These are phyloP conservation scores for Strobilomyces dryophilus DNA, from an alignment of 768 basidiomycete genomes.

Conservation along the genomic window DNA sequence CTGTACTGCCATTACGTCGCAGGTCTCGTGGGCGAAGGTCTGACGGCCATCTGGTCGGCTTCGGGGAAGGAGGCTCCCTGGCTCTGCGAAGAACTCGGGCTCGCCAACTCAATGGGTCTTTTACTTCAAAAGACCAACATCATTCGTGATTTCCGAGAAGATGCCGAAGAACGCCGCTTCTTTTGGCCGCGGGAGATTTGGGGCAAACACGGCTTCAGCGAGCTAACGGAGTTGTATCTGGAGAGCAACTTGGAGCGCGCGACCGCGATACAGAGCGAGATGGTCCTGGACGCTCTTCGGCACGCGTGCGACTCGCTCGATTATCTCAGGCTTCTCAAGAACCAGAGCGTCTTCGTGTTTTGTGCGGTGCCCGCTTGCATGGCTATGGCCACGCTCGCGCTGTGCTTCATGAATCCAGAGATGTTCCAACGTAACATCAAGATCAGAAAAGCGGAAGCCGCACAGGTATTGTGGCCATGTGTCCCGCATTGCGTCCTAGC, in stretches of 20 bases:
- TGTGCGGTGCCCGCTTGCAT: slow-evolving; percentile 92
- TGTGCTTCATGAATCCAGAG: slow-evolving; percentile 89
- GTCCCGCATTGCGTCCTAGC: not conserved
- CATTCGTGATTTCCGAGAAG: slow-evolving; percentile 92
- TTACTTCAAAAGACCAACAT: slow-evolving; percentile 98
- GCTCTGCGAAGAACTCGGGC: slow-evolving; percentile 76
- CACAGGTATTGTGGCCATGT: slow-evolving; percentile 48
- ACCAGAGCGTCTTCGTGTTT: slow-evolving; percentile 93
- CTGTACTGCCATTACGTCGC: slow-evolving; percentile 99
- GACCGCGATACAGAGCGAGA: slow-evolving; percentile 78
- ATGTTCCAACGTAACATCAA: slow-evolving; percentile 90
- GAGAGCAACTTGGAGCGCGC: slow-evolving; percentile 60
- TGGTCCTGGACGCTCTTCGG: slow-evolving; percentile 83
- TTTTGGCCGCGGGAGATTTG: slow-evolving; percentile 98
- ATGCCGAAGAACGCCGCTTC: slow-evolving; percentile 74
- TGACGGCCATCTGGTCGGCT: slow-evolving; percentile 82
- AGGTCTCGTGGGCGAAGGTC: slow-evolving; percentile 94
- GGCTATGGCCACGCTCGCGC: slow-evolving; percentile 90
- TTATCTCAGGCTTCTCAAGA: slow-evolving; percentile 81
- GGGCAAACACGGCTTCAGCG: slow-evolving; percentile 69
- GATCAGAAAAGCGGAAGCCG: slow-evolving; percentile 90
- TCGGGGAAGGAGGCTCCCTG: slow-evolving; percentile 76
- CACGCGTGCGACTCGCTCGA: slow-evolving; percentile 86
- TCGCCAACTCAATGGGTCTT: slow-evolving; percentile 93
- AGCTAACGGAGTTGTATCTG: slow-evolving; percentile 64